A percentile compares a stretch with the other conserved stretches of the same genome.
Conservation (phyloP, 2,329 filamentous ascomycete species). For the Aspergillus sp. region DNA sequence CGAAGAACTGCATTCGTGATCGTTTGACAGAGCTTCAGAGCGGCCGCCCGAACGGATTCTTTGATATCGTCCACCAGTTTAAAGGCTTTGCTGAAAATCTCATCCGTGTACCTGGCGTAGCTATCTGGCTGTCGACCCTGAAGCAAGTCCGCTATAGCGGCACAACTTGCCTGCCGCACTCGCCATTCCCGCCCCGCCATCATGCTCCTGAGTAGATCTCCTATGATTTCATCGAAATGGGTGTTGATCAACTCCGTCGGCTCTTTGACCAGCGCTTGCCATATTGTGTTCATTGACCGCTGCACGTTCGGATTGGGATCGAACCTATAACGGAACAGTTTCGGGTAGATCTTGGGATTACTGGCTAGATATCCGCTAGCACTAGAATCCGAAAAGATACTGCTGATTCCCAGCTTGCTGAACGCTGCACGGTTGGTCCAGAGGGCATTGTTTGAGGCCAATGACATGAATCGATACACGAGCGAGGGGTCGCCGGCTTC, state of each 20-base stretch:
- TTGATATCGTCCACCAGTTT: constrained; percentile 97
- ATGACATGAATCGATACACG: constrained; percentile 98
- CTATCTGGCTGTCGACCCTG: constrained; percentile 72
- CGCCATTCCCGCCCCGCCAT: constrained; percentile 85
- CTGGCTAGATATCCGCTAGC: constrained; percentile 66
- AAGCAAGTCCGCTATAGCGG: constrained; percentile 82
- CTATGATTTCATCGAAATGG: constrained; percentile 86
- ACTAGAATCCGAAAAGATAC: constrained; percentile 81
- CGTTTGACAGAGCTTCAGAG: constrained; percentile 76
- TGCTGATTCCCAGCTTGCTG: constrained; percentile 88
- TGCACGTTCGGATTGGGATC: constrained; percentile 94
- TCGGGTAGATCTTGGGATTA: constrained; percentile 92
- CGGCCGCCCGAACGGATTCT: constrained; percentile 77
- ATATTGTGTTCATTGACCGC: constrained; percentile 95
- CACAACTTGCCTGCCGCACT: constrained; percentile 86
- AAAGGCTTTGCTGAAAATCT: constrained; percentile 82
- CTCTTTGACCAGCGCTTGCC: constrained; percentile 93
- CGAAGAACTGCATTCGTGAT: constrained; percentile 83
- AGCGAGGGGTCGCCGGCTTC: constrained; percentile 94
- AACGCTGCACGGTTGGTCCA: constrained; percentile 98
- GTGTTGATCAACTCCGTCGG: constrained; percentile 71
- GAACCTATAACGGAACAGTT: constrained; percentile 90
- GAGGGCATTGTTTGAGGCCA: constrained; percentile 92
- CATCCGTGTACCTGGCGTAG: constrained; percentile 80
- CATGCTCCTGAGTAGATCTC: constrained; percentile 81